Evolutionary conservation across 2,329 filamentous ascomycete species (phyloP), one percentile per base, ranked within the genome.

Genomic region (Hypoxylon sp.): DNA sequence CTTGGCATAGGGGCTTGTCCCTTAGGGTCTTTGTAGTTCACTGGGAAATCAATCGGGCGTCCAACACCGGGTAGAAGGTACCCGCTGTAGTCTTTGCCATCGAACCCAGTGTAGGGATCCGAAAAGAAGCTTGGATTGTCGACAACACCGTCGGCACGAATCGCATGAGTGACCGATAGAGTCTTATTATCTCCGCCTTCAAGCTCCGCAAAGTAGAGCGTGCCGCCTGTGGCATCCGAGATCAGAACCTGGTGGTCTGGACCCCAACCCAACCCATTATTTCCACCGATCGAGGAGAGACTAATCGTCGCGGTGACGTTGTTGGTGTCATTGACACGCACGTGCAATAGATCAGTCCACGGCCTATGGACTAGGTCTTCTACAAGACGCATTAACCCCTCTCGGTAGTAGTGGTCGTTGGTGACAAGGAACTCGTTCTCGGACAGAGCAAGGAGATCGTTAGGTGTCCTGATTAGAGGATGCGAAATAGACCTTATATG

Each of bases 61-160:
- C 81, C 74, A 0, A 89, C 47, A 0, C 88, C 88, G 0, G 84
- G 80, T 0, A 85, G 72, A 0, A 90, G 75, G 54, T 85, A 86
- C 0, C 88, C 87, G 60, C 87, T 89, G 14, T 82, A 83, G 63
- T 89, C 85, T 22, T 65, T 69, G 19, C 78, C 77, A 0, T 72
- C 77, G 0, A 70, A 67, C 0, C 79, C 80, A 1, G 82, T 78
- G 48, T 84, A 89, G 0, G 85, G 83, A 57, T 91, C 88, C 0
- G 74, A 63, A 72, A 87, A 91, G 75, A 85, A 90, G 71, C 76
- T 84, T 0, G 88, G 88, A 66, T 91, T 91, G 71, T 91, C 88
- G 11, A 86, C 77, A 2, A 80, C 72, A 1, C 80, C 80, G 37
- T 85, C 82, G 2, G 88, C 66, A 0, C 79, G 66, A 14, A 89